phyloP scores from a whole-genome alignment of 1,284 basidiomycete species.

The Ustilago xerochloae region DNA sequence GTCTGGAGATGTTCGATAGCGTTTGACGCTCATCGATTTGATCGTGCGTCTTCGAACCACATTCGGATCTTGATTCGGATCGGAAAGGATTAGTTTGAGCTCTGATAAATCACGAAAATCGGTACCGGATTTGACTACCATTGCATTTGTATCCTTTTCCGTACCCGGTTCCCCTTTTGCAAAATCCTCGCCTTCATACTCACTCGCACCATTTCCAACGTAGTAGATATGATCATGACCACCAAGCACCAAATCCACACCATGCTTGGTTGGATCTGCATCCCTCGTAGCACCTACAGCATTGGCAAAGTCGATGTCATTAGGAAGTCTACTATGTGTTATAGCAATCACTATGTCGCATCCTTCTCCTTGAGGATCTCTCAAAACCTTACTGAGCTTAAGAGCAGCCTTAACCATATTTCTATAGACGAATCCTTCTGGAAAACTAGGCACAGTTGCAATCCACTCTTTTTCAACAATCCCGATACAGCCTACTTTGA shows the following conservation, averaged over 20 bases:
- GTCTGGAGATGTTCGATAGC: conserved; percentile 75
- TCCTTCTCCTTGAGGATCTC: conserved; percentile 77
- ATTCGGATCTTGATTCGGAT: conserved; percentile 72
- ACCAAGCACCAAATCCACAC: conserved; percentile 85
- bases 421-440: conserved; percentile 74
- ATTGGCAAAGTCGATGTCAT: conserved; percentile 73
- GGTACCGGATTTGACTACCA: conserved; percentile 84
- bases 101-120: conserved; percentile 90
- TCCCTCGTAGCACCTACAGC: conserved; percentile 74
- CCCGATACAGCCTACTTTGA: conserved; percentile 82
- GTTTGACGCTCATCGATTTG: conserved; percentile 75
- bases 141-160: conserved; percentile 74
- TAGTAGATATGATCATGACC: conserved; percentile 92
- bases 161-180: conserved; percentile 75
- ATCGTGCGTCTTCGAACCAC: conserved; percentile 77
- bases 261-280: conserved; percentile 73
- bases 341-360: conserved; percentile 78
- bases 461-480: conserved; percentile 90
- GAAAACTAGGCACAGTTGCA: conserved; percentile 84
- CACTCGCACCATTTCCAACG: conserved; percentile 78
- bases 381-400: conserved; percentile 76
- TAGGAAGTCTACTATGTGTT: conserved; percentile 81
- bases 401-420: conserved; percentile 53
- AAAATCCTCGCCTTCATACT: conserved; percentile 79
- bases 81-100: conserved; percentile 75